Evolutionary conservation across 2,329 filamentous ascomycete genomes (phyloP), one percentile per base, ranked within the genome.

Genomic region (Cladosporium austrohemisphaericum): DNA sequence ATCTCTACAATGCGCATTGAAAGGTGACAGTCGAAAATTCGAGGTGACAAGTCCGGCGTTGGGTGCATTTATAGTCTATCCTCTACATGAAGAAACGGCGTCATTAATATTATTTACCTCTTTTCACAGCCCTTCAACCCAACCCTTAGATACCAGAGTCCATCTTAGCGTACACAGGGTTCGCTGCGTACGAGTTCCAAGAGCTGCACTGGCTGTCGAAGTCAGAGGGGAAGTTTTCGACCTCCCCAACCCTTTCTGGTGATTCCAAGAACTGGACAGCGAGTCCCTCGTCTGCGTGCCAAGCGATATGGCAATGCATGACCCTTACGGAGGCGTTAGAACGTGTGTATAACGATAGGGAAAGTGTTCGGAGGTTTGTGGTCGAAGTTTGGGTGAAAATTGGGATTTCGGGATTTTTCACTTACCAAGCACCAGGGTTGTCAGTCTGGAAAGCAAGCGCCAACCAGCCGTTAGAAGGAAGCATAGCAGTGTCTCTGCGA

Each of bases 291-390:
- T 60, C 60, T 1, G 61, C 60, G 49, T 66, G 64, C 64, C 64
- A 66, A 16, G 58, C 67, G 49, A 71, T 70, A 57, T 72, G 69
- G 49, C 69, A 71, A 51, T 72, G 69, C 57, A 70, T 59, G 11
- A 71, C 25, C 10, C 14, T 7, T 11, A 11, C 20, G 3, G 7
- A 16, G 9, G 14, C 25, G 38, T 41, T 28, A 41, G 38, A 20
- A 19, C 22, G 22, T 13, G 20, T 40, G 9, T 40, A 25, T 25
- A 25, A 40, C 13, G 20, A 40, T 9, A 25, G 20, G 16, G 4
- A 19, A 38, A 22, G 19, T n/a, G 28, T 18, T 5, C 5, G 29
- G 29, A 13, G 29, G 32, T 35, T 35, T 16, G 32, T 13, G 14
- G 16, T 16, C 9, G 32, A 8, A 9, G 16, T 10, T 7, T 13